A percentile compares a stretch with the other conserved stretches of the same genome.
These are phyloP conservation scores for Hemileccinum impolitum DNA, from an alignment of 768 basidiomycete genomes.

Conservation along the genomic window DNA sequence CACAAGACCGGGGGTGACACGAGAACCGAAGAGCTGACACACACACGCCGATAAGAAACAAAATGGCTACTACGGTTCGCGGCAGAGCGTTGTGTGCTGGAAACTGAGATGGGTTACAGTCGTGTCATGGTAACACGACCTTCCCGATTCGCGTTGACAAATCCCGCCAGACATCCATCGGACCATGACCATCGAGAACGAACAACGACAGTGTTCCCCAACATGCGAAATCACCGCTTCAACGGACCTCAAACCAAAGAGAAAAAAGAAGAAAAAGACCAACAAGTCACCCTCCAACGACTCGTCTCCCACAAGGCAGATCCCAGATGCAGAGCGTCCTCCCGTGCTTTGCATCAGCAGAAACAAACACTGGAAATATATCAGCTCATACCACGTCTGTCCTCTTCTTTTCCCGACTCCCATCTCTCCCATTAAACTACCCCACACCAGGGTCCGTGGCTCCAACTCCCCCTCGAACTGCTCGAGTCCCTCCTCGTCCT, in stretches of 20 bases:
- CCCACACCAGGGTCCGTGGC: constrained; percentile 75
- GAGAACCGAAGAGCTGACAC: no score
- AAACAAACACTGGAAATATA: constrained; percentile 93
- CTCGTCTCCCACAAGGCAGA: constrained; percentile 26
- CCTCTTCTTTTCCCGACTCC: background rate
- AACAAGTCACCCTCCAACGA: constrained; percentile 35
- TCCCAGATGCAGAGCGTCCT: constrained; percentile 38
- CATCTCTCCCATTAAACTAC: background rate
- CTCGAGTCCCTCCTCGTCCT: constrained; percentile 77
- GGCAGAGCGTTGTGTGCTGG: no score
- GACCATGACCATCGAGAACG: no score
- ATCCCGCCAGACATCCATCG: no score
- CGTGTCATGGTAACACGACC: no score
- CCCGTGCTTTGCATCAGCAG: constrained; percentile 82
- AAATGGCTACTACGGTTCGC: no score
- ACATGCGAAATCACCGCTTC: background rate
- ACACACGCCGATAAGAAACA: no score
- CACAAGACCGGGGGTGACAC: no score
- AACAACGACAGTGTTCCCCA: no score
- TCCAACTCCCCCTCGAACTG: constrained; percentile 82
- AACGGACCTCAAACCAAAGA: constrained; percentile 53
- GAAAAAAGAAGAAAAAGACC: constrained; percentile 61
- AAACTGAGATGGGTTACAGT: no score
- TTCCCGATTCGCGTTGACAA: no score
- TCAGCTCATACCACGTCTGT: constrained; percentile 87